Base-by-base conservation (phyloP, 176 grass and related monocot genomes). In the Ananas comosus region DNA sequence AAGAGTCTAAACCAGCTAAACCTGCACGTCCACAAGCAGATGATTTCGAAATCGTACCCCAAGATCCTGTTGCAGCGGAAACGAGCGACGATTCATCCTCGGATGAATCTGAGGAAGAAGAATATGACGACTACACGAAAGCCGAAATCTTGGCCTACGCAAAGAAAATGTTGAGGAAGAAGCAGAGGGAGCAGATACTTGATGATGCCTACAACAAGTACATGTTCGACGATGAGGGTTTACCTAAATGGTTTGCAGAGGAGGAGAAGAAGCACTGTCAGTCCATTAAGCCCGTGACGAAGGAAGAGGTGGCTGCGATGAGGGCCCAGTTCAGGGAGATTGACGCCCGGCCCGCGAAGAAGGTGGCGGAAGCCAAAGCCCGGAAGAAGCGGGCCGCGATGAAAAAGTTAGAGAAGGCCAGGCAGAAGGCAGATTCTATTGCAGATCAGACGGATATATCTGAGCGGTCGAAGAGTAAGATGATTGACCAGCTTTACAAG, bases 161-260 rank as follows among this genome's bases (percentile, higher is more conserved):
- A 6, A 92, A 91, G 66, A 93, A 99, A 56, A 99, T 99, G 94
- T 10, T 93, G 77, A 88, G 89, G 76, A 99, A 99, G 87, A 99
- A 99, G 74, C 84, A 90, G 64, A 86, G 94, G 66, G 94, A 99
- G 69, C 86, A 93, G 68, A 93, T 99, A 50, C 87, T 99, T 17
- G 94, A 99, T 50, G 90, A 93, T 51, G 84, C 86, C 61, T 99
- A 93, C 74, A 87, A 92, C 69, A 99, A 77, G 78, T 83, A 99
- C 80, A 88, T 93, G 87, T 93, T 99, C 21, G 87, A 99, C 10
- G 94, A 93, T 2, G 78, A 83, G 75, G 90, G 94, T 28, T 72
- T 99, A 22, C 94, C 94, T 9, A 82, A 68, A 48, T 99, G 94
- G 94, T 99, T 93, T 49, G 68, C 27, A 2, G 94, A 99, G 13